Evolutionary conservation across 306 rosid species (phyloP).

Genomic region (Lagenaria siceraria): DNA sequence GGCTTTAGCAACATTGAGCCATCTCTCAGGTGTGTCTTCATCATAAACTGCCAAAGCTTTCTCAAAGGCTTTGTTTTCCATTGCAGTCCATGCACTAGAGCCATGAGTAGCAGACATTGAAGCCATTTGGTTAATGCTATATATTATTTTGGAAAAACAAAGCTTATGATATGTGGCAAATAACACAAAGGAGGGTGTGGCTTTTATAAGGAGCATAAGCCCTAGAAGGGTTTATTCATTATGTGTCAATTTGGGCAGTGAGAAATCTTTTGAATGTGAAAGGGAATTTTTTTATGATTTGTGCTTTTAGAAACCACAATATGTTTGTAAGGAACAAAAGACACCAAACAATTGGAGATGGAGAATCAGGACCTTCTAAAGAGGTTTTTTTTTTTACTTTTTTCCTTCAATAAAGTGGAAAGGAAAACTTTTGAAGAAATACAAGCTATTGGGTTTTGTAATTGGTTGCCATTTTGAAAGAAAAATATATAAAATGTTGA

Average conservation of each 20-base stretch:
- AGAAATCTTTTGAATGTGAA: background rate
- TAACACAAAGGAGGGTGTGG: background rate
- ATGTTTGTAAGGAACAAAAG: background rate
- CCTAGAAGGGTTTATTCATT: background rate
- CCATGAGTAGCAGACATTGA: slow-evolving; percentile 8
- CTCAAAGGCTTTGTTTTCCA: slow-evolving; percentile 24
- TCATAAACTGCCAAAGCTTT: slow-evolving; percentile 27
- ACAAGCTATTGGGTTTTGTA: too few relatives aligned
- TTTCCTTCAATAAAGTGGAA: background rate
- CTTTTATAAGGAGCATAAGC: background rate
- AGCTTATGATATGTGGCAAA: background rate
- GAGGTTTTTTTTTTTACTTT: background rate
- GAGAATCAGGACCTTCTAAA: background rate
- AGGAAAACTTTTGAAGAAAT: too few relatives aligned
- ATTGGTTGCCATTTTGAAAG: too few relatives aligned
- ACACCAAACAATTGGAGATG: background rate
- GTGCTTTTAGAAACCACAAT: background rate
- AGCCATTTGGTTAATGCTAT: background rate
- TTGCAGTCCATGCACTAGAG: slow-evolving; percentile 14
- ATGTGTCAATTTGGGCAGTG: background rate
- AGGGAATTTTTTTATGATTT: background rate
- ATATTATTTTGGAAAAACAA: background rate
- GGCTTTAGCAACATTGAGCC: slow-evolving; percentile 29
- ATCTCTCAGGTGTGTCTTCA: slow-evolving; percentile 27
- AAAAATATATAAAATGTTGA: too few relatives aligned